These are phyloP conservation scores for Acarospora socialis DNA, from an alignment of 2,329 filamentous ascomycete species.

Conservation along the genomic window DNA sequence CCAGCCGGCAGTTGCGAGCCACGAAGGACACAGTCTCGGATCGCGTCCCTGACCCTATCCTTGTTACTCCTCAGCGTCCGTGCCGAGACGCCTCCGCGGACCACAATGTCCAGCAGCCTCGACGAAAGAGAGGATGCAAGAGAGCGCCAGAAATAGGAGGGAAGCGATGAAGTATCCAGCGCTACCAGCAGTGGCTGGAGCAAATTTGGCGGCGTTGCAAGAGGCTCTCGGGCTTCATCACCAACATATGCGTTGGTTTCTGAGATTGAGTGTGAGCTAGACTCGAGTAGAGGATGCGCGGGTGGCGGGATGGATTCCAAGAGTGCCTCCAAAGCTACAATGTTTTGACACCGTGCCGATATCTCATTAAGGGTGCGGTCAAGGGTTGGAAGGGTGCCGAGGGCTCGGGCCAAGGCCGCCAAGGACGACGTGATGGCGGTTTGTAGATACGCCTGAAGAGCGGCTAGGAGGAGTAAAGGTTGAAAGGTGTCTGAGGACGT, in stretches of 20 bases:
- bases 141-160: constrained; percentile 87
- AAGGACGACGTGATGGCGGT: constrained; percentile 67
- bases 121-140: constrained; percentile 64
- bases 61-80: constrained; percentile 66
- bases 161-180: constrained; percentile 77
- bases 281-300: constrained; percentile 47
- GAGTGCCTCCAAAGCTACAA: constrained; percentile 73
- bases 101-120: constrained; percentile 71
- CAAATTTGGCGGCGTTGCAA: constrained; percentile 33
- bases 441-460: constrained; percentile 69
- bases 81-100: constrained; percentile 68
- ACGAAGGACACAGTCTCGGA: constrained; percentile 68
- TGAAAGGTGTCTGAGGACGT: constrained; percentile 35
- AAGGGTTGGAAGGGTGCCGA: constrained; percentile 66
- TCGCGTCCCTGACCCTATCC: constrained; percentile 58
- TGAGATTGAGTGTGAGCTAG: constrained; percentile 13
- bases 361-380: constrained; percentile 73
- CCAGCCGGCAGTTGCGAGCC: constrained; percentile 56
- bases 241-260: constrained; percentile 7
- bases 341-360: constrained; percentile 72
- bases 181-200: constrained; percentile 57
- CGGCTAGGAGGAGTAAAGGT: constrained; percentile 58
- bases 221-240: constrained; percentile 4
- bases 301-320: constrained; percentile 56
- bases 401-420: constrained; percentile 56